Evolutionary conservation across 306 rosid genomes (phyloP), one percentile per base, ranked within the genome.

Genomic region (Crataegus laevigata): DNA sequence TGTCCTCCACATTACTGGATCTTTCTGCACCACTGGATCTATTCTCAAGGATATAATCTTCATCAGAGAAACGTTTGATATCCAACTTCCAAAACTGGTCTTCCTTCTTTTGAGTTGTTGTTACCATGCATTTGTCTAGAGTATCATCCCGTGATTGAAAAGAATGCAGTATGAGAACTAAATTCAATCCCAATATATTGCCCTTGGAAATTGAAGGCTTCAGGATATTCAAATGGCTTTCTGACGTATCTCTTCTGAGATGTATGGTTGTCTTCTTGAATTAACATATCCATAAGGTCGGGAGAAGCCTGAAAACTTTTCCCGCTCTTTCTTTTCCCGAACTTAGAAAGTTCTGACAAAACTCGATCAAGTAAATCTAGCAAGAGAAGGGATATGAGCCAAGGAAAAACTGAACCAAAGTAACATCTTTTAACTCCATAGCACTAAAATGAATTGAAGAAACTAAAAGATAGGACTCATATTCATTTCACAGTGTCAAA

Each of bases 351-450:
- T 55, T 80, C 80, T 60, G 82, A 69, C 14, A 78, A 82, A 81
- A 77, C 87, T 89, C 83, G 87, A 82, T 82, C 77, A 71, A 81
- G 79, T 75, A 86, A 75, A 81, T 78, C 74, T 79, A 75, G 74
- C 45, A 75, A 58, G 63, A 47, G 57, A 74, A 68, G 55, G 50
- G 68, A 69, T 70, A 70, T 69, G 45, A 68, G 60, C 60, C 61
- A 64, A 73, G 59, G 66, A 47, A 83, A 76, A 76, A 76, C 55
- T 45, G 83, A 78, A 77, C 79, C 82, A 80, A 70, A 50, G 71
- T 67, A 21, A 52, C 50, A 38, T 45, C 80, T 18, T 45, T 34
- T 59, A 54, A 68, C 65, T 78, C 40, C 42, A 74, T 29, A 69
- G 55, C 73, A 51, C 17, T 6, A 30, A 21, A 42, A 70, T 19